These are phyloP conservation scores for Didymella segeticola DNA, from an alignment of 2,329 filamentous ascomycete genomes.

Conservation along the genomic window DNA sequence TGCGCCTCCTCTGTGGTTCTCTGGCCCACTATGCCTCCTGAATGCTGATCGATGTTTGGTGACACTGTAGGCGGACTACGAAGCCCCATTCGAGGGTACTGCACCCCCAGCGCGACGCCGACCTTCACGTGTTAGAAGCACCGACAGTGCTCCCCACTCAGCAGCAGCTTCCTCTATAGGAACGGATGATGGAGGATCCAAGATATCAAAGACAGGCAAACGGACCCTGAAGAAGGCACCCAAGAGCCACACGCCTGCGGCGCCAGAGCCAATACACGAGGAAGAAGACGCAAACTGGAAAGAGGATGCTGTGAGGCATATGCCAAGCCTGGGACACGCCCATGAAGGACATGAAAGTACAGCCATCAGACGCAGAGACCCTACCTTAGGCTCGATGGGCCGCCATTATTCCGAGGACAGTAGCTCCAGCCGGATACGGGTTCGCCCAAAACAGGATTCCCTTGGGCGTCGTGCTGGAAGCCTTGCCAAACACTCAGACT, in stretches of 20 bases:
- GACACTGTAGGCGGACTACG: constrained; percentile 38
- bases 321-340: constrained; percentile 52
- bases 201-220: constrained; percentile 28
- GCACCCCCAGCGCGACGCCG: constrained; percentile 33
- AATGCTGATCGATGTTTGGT: constrained; percentile 29
- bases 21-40: constrained; percentile 9
- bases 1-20: constrained; percentile 21
- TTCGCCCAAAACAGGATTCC: constrained; percentile 43
- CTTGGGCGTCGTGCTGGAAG: constrained; percentile 42
- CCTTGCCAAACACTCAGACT: constrained; percentile 44
- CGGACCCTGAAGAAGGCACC: constrained; percentile 30
- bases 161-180: constrained; percentile 30
- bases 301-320: constrained; percentile 38
- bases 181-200: constrained; percentile 30
- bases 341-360: constrained; percentile 46
- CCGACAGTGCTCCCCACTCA: constrained; percentile 28
- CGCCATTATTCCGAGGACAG: constrained; percentile 31
- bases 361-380: constrained; percentile 28
- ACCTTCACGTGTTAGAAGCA: constrained; percentile 29
- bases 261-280: constrained; percentile 17
- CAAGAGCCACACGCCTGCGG: constrained; percentile 26
- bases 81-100: constrained; percentile 31
- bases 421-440: constrained; percentile 34
- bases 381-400: constrained; percentile 29
- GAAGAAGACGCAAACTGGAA: constrained; percentile 26